These are phyloP conservation scores for Geum urbanum DNA, from an alignment of 306 rosid genomes.

Conservation along the genomic window DNA sequence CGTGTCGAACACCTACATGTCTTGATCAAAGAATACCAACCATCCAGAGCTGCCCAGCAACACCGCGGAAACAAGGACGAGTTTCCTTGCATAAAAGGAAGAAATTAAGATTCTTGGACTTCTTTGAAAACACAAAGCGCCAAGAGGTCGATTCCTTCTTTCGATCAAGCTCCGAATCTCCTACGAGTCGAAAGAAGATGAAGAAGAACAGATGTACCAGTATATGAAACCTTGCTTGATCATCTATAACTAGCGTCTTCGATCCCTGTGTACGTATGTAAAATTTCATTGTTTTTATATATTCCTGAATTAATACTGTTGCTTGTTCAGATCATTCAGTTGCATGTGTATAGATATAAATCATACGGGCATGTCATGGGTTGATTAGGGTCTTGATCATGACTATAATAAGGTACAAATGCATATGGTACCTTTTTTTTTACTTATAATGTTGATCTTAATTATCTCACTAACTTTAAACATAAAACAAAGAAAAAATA, in stretches of 20 bases:
- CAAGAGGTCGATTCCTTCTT: constrained; percentile 59
- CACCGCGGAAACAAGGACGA: constrained; percentile 34
- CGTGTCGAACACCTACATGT: constrained; percentile 49
- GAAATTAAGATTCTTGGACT: constrained; percentile 30
- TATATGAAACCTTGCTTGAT: constrained; percentile 25
- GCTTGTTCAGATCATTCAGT: no score
- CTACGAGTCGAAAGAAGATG: constrained; percentile 29
- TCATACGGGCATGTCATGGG: no score
- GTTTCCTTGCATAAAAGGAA: constrained; percentile 25
- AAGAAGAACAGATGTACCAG: constrained; percentile 36
- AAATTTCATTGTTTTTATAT: neutral
- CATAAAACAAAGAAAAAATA: no score
- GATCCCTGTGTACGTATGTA: neutral
- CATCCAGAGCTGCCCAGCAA: constrained; percentile 40
- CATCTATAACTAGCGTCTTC: neutral
- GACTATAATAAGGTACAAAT: no score
- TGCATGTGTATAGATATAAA: no score
- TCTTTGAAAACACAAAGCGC: constrained; percentile 28
- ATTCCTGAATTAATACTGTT: neutral
- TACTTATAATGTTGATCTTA: no score
- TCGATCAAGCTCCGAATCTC: constrained; percentile 27
- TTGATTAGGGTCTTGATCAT: no score
- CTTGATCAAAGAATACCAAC: constrained; percentile 33
- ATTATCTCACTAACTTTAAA: no score
- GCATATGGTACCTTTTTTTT: no score